A percentile compares a stretch with the other conserved stretches of the same genome.
Conservation (phyloP, 2,329 filamentous ascomycete species). For the Purpureocillium lavendulum region DNA sequence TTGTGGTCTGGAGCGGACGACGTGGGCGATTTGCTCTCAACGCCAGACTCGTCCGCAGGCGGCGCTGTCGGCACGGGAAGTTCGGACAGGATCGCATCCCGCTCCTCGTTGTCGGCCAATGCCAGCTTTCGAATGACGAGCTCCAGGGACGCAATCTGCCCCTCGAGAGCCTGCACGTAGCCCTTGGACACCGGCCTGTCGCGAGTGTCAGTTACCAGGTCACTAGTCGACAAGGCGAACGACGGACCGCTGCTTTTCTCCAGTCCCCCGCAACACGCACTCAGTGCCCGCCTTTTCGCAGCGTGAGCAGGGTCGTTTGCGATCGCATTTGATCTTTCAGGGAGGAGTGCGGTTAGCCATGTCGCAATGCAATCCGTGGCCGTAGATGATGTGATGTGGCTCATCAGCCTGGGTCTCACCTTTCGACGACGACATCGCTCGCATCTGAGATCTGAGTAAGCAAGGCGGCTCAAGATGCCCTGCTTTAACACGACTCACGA, state of each 20-base stretch:
- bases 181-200: slow-evolving; percentile 33
- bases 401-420: slow-evolving; percentile 18
- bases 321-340: slow-evolving; percentile 42
- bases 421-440: slow-evolving; percentile 35
- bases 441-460: slow-evolving; percentile 20
- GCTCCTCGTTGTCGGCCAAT: slow-evolving; percentile 26
- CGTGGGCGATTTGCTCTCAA: not conserved
- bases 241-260: slow-evolving; percentile 32
- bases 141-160: slow-evolving; percentile 36
- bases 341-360: no score
- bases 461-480: no score
- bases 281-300: slow-evolving; percentile 33
- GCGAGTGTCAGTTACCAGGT: no score
- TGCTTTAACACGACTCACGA: slow-evolving; percentile 18
- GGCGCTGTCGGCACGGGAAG: slow-evolving; percentile 19
- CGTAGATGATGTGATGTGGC: no score
- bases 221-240: no score
- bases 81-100: slow-evolving; percentile 32
- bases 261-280: slow-evolving; percentile 29
- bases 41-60: slow-evolving; percentile 6
- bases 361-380: no score
- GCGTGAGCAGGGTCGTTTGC: slow-evolving; percentile 39
- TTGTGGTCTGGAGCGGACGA: slow-evolving; percentile 19
- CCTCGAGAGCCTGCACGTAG: slow-evolving; percentile 39
- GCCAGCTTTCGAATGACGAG: slow-evolving; percentile 34